Conservation (phyloP, 805 yeast genomes). For the Kodamaea restingae region DNA sequence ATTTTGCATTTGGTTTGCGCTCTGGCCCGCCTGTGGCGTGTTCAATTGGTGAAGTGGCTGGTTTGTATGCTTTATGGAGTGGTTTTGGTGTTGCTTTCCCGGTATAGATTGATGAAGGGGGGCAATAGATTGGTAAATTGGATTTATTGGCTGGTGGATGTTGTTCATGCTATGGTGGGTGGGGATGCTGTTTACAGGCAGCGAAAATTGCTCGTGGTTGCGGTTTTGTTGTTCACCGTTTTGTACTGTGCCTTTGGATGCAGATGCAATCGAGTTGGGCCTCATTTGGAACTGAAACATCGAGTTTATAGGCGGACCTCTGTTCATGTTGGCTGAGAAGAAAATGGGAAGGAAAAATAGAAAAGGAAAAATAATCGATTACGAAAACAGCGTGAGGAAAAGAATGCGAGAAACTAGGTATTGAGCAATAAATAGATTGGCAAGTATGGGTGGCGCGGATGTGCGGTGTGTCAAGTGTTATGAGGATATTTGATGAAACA, state of each 20-base stretch:
- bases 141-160: too few relatives aligned
- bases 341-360: neutral
- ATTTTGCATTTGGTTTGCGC: too few relatives aligned
- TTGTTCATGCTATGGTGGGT: constrained; percentile 1
- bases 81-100: neutral
- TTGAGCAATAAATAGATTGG: neutral
- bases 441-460: too few relatives aligned
- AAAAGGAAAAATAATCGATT: too few relatives aligned
- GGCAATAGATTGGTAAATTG: too few relatives aligned
- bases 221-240: neutral
- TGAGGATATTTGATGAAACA: too few relatives aligned
- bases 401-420: neutral
- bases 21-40: neutral
- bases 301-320: constrained; percentile 9
- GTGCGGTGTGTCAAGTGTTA: too few relatives aligned
- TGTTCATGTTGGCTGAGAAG: constrained; percentile 5
- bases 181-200: constrained; percentile 5
- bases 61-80: constrained; percentile 1
- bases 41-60: neutral
- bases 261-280: constrained; percentile 6
- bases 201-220: neutral
- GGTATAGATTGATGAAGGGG: neutral
- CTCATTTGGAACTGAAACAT: constrained; percentile 10
- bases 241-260: constrained; percentile 1
- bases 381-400: too few relatives aligned